Conservation (phyloP, 1,139 yeast species). For the Pichia sp. region DNA sequence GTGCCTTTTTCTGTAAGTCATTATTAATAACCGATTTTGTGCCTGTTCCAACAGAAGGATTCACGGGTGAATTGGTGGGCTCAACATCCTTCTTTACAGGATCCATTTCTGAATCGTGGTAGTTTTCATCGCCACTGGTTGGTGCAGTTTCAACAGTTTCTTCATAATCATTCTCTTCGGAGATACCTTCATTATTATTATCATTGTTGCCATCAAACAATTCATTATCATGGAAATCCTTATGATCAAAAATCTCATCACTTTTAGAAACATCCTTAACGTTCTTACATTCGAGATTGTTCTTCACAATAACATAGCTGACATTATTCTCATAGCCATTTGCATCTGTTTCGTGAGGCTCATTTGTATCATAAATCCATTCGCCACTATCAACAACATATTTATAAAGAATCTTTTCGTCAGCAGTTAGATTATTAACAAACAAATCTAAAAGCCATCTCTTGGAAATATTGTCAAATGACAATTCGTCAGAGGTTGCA, state of each 20-base stretch:
- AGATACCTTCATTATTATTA: neutral
- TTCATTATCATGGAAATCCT: constrained; percentile 6
- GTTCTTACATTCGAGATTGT: neutral
- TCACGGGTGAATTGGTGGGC: neutral
- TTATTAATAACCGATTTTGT: neutral
- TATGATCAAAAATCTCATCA: constrained; percentile 3
- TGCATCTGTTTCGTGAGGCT: constrained; percentile 20
- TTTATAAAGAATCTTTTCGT: constrained; percentile 22
- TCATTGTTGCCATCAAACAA: constrained; percentile 3
- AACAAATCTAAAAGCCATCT: constrained; percentile 11
- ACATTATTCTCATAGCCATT: constrained; percentile 22
- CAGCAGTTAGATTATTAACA: constrained; percentile 4
- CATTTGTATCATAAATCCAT: constrained; percentile 22
- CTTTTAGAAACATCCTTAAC: neutral
- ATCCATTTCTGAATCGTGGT: neutral
- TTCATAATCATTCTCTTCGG: neutral
- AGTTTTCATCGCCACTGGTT: constrained; percentile 8
- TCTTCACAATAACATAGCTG: constrained; percentile 8
- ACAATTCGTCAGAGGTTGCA: constrained; percentile 1
- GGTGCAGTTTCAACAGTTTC: constrained; percentile 1
- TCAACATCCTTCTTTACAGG: neutral
- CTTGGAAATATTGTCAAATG: constrained; percentile 4
- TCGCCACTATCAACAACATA: constrained; percentile 20
- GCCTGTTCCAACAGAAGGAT: neutral
- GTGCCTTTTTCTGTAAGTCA: neutral